These are phyloP conservation scores for Cucumis hystrix DNA, from an alignment of 306 rosid species.

Conservation along the genomic window DNA sequence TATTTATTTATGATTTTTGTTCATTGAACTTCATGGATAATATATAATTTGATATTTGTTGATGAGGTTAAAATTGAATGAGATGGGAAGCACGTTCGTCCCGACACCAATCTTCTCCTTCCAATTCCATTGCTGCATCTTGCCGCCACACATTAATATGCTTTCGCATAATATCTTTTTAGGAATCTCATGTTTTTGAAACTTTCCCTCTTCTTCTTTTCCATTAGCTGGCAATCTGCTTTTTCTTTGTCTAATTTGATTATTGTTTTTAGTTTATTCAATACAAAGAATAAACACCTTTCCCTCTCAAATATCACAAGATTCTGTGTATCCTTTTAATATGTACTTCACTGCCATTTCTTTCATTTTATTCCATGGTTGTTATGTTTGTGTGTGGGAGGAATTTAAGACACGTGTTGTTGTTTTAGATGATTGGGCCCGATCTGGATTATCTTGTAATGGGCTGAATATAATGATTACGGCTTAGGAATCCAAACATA, in stretches of 20 bases:
- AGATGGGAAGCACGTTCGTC: slow-evolving; percentile 4
- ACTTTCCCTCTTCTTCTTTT: neutral
- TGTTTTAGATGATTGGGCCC: neutral
- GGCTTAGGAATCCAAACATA: neutral
- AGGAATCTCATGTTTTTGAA: neutral
- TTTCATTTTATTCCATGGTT: neutral
- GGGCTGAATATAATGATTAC: neutral
- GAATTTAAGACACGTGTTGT: neutral
- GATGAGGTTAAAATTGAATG: neutral
- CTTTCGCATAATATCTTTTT: neutral
- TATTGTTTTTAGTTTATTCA: neutral
- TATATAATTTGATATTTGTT: neutral
- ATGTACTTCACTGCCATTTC: neutral
- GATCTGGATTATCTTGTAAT: neutral
- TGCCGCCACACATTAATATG: neutral
- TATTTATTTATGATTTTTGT: too few species aligned
- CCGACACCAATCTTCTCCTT: neutral
- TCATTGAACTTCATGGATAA: neutral
- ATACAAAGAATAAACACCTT: neutral
- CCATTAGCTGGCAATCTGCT: neutral
- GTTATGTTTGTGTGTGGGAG: neutral
- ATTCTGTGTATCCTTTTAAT: neutral
- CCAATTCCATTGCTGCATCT: neutral
- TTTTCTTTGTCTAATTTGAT: neutral
- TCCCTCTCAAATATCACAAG: neutral